Conservation (phyloP, 2,329 filamentous ascomycete species). For the Didymella glomerata region DNA sequence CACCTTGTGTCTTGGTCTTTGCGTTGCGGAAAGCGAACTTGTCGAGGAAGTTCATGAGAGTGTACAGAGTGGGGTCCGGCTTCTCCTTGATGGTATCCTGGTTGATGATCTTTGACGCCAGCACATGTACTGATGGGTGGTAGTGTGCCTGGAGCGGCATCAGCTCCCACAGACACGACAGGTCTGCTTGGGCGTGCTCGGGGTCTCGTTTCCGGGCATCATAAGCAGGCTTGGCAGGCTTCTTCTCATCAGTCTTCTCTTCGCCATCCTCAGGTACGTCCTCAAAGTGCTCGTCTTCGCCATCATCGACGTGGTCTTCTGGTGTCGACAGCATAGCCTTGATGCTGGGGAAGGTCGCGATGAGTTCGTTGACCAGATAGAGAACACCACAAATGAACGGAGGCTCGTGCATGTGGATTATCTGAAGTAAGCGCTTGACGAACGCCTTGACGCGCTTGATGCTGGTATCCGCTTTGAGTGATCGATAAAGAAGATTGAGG, state of each 20-base stretch:
- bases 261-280: conserved; percentile 65
- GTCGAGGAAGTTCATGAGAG: conserved; percentile 93
- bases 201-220: conserved; percentile 92
- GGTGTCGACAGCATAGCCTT: conserved; percentile 72
- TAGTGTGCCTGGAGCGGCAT: conserved; percentile 83
- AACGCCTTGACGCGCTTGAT: conserved; percentile 94
- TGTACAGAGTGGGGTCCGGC: conserved; percentile 88
- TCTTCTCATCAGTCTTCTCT: conserved; percentile 32
- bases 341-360: conserved; percentile 80
- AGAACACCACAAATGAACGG: conserved; percentile 93
- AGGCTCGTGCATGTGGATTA: conserved; percentile 87
- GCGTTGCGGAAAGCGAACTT: conserved; percentile 98
- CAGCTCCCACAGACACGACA: conserved; percentile 92
- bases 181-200: conserved; percentile 89
- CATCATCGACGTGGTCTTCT: conserved; percentile 79
- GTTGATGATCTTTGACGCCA: conserved; percentile 75
- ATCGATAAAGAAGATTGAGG: conserved; percentile 87
- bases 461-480: conserved; percentile 89
- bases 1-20: conserved; percentile 68
- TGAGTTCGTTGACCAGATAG: conserved; percentile 84
- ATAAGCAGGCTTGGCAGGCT: conserved; percentile 60
- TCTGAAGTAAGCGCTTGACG: conserved; percentile 88
- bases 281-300: conserved; percentile 75
- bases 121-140: conserved; percentile 90
- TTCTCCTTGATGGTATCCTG: conserved; percentile 80